Evolutionary conservation across 768 basidiomycete genomes (phyloP), one percentile per base, ranked within the genome.

Genomic region (Tricholoma saponaceum): DNA sequence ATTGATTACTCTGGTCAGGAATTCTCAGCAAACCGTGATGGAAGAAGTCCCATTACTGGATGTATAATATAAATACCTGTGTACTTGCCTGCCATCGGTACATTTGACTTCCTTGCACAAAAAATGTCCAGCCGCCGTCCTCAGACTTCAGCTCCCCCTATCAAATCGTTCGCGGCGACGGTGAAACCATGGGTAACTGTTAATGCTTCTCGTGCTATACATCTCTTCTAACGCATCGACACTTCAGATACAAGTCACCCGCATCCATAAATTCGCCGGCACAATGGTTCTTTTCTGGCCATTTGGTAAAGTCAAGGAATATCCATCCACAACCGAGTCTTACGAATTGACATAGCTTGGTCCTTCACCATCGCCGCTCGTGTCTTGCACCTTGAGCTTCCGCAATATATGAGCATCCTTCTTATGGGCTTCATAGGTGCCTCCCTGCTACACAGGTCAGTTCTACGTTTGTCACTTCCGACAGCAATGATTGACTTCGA

Each of bases 281-380:
- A 64, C 61, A 25, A 58, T 64, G 59, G 59, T 64, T 23, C 56
- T 64, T 22, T 64, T 64, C 47, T 64, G 63, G 63, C 63, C 63
- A 4, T 64, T 58, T 28, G 63, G 63, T 62, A 44, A 46, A 12
- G 16, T n/a, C 39, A 26, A 18, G 7, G 28, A 16, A n/a, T 28
- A 7, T 39, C 10, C 9, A 3, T 41, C 9, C 18, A 3, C 13
- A 14, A n/a, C 35, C 13, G 28, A 16, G 39, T n/a, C 26, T 54
- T 6, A 54, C 37, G 43, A 10, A 26, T n/a, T 22, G 23, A n/a
- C 2, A 25, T 28, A 64, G 63, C 63, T 20, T 64, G 63, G 63
- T 62, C 61, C 13, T 54, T 62, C 23, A 64, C 61, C 25, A 62
- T 62, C 23, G 63, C 59, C 37, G 61, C 63, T 43, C 59, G 57